These are phyloP conservation scores for Boletus reticulatus DNA, from an alignment of 768 basidiomycete species.

Conservation along the genomic window DNA sequence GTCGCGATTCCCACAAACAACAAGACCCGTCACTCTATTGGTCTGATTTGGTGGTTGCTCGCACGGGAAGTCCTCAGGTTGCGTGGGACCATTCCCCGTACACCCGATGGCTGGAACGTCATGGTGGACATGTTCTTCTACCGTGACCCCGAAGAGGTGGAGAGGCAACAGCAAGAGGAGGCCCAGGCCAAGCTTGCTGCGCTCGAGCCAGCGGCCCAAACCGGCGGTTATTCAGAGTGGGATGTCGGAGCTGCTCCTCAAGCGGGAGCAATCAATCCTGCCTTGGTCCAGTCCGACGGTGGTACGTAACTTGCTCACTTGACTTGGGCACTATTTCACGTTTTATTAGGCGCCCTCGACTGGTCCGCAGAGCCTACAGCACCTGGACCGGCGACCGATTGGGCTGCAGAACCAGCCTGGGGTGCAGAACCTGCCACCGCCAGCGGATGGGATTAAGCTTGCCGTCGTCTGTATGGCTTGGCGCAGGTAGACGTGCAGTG, in stretches of 20 bases:
- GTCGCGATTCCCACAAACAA: slow-evolving; percentile 99
- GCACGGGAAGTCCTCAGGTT: slow-evolving; percentile 96
- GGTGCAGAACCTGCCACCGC: slow-evolving; percentile 27
- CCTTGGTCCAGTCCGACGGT: slow-evolving; percentile 63
- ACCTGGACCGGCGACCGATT: slow-evolving; percentile 54
- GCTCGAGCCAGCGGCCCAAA: slow-evolving; percentile 56
- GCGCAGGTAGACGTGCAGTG: slow-evolving; percentile 1
- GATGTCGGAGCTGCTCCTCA: slow-evolving; percentile 67
- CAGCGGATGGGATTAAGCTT: slow-evolving; percentile 31
- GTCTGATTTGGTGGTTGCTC: slow-evolving; percentile 97
- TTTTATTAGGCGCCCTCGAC: slow-evolving; percentile 63
- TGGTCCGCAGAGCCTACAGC: slow-evolving; percentile 69
- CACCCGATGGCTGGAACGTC: slow-evolving; percentile 92
- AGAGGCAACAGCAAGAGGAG: slow-evolving; percentile 95
- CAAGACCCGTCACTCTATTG: slow-evolving; percentile 96
- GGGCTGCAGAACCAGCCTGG: slow-evolving; percentile 76
- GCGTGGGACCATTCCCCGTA: slow-evolving; percentile 89
- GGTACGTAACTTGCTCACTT: slow-evolving; percentile 29
- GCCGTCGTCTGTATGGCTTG: background rate
- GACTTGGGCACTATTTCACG: background rate
- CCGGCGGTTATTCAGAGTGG: slow-evolving; percentile 58
- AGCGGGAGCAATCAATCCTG: slow-evolving; percentile 75
- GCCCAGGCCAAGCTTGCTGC: slow-evolving; percentile 75
- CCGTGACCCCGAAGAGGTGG: slow-evolving; percentile 98
- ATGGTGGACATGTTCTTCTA: slow-evolving; percentile 99